These are phyloP conservation scores for Alnus glutinosa DNA, from an alignment of 306 rosid genomes.

Conservation along the genomic window DNA sequence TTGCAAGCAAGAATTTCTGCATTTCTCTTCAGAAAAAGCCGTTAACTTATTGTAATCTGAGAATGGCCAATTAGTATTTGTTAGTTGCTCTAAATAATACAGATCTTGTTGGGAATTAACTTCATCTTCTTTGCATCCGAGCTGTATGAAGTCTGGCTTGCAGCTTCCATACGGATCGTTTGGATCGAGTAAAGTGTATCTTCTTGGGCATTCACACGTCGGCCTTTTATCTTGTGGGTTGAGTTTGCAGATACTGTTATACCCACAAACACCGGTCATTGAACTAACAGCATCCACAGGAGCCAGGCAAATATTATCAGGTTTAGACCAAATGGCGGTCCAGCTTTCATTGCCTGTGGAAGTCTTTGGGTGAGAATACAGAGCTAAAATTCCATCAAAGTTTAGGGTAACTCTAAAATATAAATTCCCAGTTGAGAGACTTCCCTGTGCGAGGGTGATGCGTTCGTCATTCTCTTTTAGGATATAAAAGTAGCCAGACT, in stretches of 20 bases:
- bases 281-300: not conserved
- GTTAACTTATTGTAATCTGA: slow-evolving; percentile 19
- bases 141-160: slow-evolving; percentile 24
- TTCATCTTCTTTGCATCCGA: slow-evolving; percentile 29
- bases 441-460: not conserved
- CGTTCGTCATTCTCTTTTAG: slow-evolving; percentile 16
- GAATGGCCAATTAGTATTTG: slow-evolving; percentile 35
- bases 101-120: not conserved
- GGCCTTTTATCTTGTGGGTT: slow-evolving; percentile 25
- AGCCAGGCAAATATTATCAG: slow-evolving; percentile 11
- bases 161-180: slow-evolving; percentile 27
- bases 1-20: slow-evolving; percentile 32
- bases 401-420: slow-evolving; percentile 38
- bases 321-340: not conserved
- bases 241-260: slow-evolving; percentile 35
- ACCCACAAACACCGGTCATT: slow-evolving; percentile 38
- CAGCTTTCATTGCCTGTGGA: slow-evolving; percentile 10
- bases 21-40: slow-evolving; percentile 14
- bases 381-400: slow-evolving; percentile 35
- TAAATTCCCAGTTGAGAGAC: not conserved
- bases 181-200: slow-evolving; percentile 33
- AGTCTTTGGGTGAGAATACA: slow-evolving; percentile 31
- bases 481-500: slow-evolving; percentile 36
- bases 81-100: slow-evolving; percentile 19
- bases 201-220: slow-evolving; percentile 25